Conservation (phyloP, 305 asterid species). For the Petunia hybrid region DNA sequence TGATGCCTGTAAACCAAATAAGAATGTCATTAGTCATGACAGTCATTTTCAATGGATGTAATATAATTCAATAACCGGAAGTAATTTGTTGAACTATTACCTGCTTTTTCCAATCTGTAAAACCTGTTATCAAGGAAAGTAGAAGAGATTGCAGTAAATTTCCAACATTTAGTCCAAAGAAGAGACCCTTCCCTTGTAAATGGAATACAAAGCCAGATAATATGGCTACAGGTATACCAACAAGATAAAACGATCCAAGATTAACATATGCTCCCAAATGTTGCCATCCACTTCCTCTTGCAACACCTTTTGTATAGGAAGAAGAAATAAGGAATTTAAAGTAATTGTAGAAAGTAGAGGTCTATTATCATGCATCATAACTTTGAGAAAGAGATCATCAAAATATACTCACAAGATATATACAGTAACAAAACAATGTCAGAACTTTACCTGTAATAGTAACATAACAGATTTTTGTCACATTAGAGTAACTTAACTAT, state of each 20-base stretch:
- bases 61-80: background rate
- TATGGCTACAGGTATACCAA: slow-evolving; percentile 58
- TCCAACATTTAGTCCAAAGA: slow-evolving; percentile 63
- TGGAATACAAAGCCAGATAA: slow-evolving; percentile 48
- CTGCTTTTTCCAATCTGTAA: slow-evolving; percentile 66
- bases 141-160: slow-evolving; percentile 49
- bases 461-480: background rate
- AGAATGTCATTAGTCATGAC: background rate
- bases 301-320: slow-evolving; percentile 50
- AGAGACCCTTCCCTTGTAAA: slow-evolving; percentile 61
- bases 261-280: slow-evolving; percentile 71
- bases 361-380: no score
- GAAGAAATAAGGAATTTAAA: background rate
- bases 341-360: background rate
- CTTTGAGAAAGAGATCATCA: no score
- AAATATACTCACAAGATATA: no score
- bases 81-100: background rate
- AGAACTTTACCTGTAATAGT: background rate
- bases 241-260: slow-evolving; percentile 59
- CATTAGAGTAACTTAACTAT: background rate
- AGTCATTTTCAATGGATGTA: background rate
- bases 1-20: slow-evolving; percentile 43
- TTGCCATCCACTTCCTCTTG: slow-evolving; percentile 83
- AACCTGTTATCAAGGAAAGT: slow-evolving; percentile 47
- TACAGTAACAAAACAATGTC: no score